phyloP scores from a whole-genome alignment of 176 grass and related monocot species.

The Microstegium vimineum region DNA sequence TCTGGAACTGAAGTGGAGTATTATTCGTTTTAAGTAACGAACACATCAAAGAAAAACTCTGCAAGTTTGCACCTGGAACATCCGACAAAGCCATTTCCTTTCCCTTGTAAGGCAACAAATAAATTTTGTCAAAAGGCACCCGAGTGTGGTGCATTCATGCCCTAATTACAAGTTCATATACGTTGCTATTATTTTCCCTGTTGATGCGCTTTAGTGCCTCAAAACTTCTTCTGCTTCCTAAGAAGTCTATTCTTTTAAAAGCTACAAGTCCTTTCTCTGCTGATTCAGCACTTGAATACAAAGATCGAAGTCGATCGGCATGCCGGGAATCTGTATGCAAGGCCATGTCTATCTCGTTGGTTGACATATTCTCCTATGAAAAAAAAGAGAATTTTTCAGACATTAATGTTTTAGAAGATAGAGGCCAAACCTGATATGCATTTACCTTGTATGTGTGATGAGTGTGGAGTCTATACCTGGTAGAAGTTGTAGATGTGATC shows the following conservation, averaged over 20 bases:
- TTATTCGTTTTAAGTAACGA: neutral
- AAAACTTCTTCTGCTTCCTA: slow-evolving; percentile 89
- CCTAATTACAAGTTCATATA: slow-evolving; percentile 86
- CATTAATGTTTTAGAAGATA: neutral
- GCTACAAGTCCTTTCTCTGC: slow-evolving; percentile 54
- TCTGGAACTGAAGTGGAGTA: neutral
- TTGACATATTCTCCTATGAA: slow-evolving; percentile 80
- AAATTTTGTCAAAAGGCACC: slow-evolving; percentile 11
- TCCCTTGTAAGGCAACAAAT: neutral
- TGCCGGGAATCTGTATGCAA: slow-evolving; percentile 93
- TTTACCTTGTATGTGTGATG: neutral
- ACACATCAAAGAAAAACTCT: neutral
- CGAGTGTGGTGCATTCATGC: slow-evolving; percentile 47
- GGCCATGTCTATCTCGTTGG: slow-evolving; percentile 61
- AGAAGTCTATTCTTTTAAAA: slow-evolving; percentile 82
- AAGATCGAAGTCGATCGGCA: slow-evolving; percentile 73
- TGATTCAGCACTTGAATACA: slow-evolving; percentile 63
- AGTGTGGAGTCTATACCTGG: slow-evolving; percentile 39
- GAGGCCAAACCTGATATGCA: neutral
- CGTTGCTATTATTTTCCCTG: slow-evolving; percentile 68
- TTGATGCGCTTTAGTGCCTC: slow-evolving; percentile 79
- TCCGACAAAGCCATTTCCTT: too few relatives aligned
- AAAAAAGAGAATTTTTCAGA: neutral
- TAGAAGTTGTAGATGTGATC: slow-evolving; percentile 93
- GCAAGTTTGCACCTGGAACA: neutral